Conservation (phyloP, 169 alveolate species). For the Eimeria tenella region DNA sequence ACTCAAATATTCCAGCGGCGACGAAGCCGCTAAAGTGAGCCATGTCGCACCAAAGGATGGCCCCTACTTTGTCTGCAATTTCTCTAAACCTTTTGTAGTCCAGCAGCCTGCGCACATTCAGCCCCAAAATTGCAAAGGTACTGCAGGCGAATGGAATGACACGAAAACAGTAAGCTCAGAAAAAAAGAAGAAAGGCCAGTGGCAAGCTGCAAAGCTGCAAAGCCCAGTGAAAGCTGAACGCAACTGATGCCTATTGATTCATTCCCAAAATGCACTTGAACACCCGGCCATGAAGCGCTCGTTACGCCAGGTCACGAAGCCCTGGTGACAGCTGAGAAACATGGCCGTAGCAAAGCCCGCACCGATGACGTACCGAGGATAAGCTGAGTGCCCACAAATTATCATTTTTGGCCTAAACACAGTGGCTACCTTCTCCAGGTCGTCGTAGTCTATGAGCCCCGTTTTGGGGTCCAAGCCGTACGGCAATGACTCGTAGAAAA, state of each 20-base stretch:
- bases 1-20: constrained; percentile 94
- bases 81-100: constrained; percentile 85
- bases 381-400: constrained; percentile 89
- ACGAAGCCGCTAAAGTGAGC: constrained; percentile 96
- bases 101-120: constrained; percentile 66
- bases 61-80: constrained; percentile 97
- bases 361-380: constrained; percentile 72
- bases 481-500: constrained; percentile 95
- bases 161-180: neutral
- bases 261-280: too few species aligned
- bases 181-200: neutral
- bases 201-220: neutral
- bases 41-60: constrained; percentile 97
- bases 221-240: neutral
- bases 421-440: constrained; percentile 91
- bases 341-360: too few species aligned
- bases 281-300: too few species aligned
- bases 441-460: constrained; percentile 95
- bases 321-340: too few species aligned
- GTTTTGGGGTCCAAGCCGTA: constrained; percentile 93
- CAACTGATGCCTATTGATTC: too few species aligned
- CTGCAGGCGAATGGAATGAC: neutral
- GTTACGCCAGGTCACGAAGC: too few species aligned
- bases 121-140: neutral
- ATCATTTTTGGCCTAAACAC: constrained; percentile 87